Conservation (phyloP, 805 yeast genomes). For the Pichia insulana region DNA sequence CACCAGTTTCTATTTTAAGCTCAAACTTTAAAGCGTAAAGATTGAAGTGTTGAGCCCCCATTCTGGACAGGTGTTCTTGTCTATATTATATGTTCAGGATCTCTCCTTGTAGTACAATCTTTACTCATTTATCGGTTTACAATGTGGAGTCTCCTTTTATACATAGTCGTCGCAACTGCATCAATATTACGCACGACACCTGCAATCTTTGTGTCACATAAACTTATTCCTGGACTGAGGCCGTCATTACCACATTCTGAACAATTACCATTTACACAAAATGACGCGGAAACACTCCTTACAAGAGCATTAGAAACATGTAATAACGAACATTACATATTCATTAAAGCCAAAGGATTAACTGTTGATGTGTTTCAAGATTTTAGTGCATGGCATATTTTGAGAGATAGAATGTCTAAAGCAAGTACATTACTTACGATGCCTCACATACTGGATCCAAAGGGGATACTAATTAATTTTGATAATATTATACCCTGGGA, state of each 20-base stretch:
- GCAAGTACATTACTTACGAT: slow-evolving; percentile 56
- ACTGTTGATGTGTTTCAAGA: slow-evolving; percentile 36
- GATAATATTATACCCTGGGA: slow-evolving; percentile 32
- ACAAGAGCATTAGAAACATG: slow-evolving; percentile 30
- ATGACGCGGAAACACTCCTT: slow-evolving; percentile 18
- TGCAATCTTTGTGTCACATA: slow-evolving; percentile 21
- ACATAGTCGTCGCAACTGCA: not conserved
- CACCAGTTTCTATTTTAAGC: too few relatives aligned
- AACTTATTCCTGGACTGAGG: slow-evolving; percentile 23
- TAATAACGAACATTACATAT: slow-evolving; percentile 46
- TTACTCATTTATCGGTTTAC: too few relatives aligned
- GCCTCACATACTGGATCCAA: slow-evolving; percentile 36
- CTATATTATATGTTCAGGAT: too few relatives aligned
- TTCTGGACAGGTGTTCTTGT: not conserved
- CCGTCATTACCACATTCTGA: slow-evolving; percentile 23
- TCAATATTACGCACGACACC: slow-evolving; percentile 13
- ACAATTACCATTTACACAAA: slow-evolving; percentile 23
- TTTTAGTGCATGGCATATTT: slow-evolving; percentile 35
- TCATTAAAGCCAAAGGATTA: slow-evolving; percentile 49
- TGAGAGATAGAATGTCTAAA: slow-evolving; percentile 42
- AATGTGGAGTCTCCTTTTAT: not conserved
- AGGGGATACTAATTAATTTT: slow-evolving; percentile 18
- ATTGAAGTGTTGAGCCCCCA: not conserved
- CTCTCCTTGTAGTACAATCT: too few relatives aligned
- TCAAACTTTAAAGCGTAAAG: too few relatives aligned